Base-by-base conservation (phyloP, 108 stramenopile species). In the Poteriospumella lacustris region DNA sequence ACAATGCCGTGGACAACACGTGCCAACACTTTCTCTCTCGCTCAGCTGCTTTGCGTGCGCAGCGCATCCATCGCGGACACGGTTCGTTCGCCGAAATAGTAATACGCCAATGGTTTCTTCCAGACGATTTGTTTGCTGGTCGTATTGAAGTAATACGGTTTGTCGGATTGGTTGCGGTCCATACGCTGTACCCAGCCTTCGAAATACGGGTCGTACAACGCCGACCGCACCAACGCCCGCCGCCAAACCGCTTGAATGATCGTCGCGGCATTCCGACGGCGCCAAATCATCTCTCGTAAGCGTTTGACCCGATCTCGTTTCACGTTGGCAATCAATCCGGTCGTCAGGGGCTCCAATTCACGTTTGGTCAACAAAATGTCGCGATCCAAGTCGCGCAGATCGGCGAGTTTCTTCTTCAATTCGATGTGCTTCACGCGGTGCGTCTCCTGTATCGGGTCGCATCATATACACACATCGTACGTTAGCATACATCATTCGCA, bases 131-230 rank as follows among this genome's bases (percentile, higher is more conserved):
- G n/a, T 12, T 52, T 15, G 9, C n/a, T 73, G 9, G 19, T 29
- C 12, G 42, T 38, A 73, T 73, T 73, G 42, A 33, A 73, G 42
- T 73, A 73, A 56, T 42, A 73, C 5, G 70, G 70, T 44, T 73
- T 56, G 31, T 44, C 44, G 15, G 44, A 44, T 73, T 73, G 70
- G 5, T 42, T 24, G 5, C 31, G 29, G 42, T 73, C 70, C 26
- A 29, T 29, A 5, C 40, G n/a, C 41, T 73, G 5, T 42, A 73
- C 33, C 70, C 70, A 73, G 42, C 36, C 26, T 26, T 73, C 70
- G 26, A 26, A 33, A 39, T 39, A 15, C 3, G 38, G 40, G 42
- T 73, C 70, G 36, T 44, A 52, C 26, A 52, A 38, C 5, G 47
- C 70, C 42, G 70, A 52, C 15, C 70, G 70, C 9, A 73, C 70